A percentile compares a stretch with the other conserved stretches of the same genome.
Conservation (phyloP, 2,329 filamentous ascomycete species). For the Fusarium nematophilum region DNA sequence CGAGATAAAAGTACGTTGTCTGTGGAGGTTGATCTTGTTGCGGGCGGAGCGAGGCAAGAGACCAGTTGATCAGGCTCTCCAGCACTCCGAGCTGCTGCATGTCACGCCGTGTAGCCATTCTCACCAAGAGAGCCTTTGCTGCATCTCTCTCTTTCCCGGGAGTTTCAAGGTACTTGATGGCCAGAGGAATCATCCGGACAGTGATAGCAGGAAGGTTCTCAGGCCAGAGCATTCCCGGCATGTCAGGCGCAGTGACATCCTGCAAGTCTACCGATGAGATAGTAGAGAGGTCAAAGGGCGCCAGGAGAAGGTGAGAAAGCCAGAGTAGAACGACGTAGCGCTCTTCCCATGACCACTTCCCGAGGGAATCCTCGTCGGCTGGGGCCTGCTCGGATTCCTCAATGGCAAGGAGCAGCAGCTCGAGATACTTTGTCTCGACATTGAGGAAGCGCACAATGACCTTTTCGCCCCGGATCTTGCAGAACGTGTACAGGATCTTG, state of each 20-base stretch:
- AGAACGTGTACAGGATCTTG: slow-evolving; percentile 86
- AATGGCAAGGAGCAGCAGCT: slow-evolving; percentile 80
- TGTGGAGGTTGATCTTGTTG: slow-evolving; percentile 48
- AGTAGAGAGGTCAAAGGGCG: slow-evolving; percentile 89
- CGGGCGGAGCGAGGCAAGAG: slow-evolving; percentile 69
- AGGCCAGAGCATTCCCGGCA: slow-evolving; percentile 67
- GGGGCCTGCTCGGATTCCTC: slow-evolving; percentile 65
- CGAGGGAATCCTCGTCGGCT: slow-evolving; percentile 23
- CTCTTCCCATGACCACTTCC: slow-evolving; percentile 81
- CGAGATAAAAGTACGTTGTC: slow-evolving; percentile 81
- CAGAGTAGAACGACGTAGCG: slow-evolving; percentile 88
- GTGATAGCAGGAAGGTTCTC: slow-evolving; percentile 75
- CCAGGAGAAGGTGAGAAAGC: slow-evolving; percentile 84
- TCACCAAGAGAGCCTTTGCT: slow-evolving; percentile 83
- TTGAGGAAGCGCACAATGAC: slow-evolving; percentile 91
- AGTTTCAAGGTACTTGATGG: slow-evolving; percentile 75
- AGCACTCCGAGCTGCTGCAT: slow-evolving; percentile 85
- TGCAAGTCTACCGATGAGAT: slow-evolving; percentile 75
- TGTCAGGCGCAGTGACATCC: slow-evolving; percentile 54
- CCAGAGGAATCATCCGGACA: slow-evolving; percentile 75
- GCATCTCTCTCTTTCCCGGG: slow-evolving; percentile 91
- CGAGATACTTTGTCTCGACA: slow-evolving; percentile 88
- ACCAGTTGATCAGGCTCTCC: slow-evolving; percentile 75
- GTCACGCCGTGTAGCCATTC: slow-evolving; percentile 84
- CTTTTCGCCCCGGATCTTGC: slow-evolving; percentile 94